These are phyloP conservation scores for Acanthamoeba quina DNA, from an alignment of 208 protist species.

Conservation along the genomic window DNA sequence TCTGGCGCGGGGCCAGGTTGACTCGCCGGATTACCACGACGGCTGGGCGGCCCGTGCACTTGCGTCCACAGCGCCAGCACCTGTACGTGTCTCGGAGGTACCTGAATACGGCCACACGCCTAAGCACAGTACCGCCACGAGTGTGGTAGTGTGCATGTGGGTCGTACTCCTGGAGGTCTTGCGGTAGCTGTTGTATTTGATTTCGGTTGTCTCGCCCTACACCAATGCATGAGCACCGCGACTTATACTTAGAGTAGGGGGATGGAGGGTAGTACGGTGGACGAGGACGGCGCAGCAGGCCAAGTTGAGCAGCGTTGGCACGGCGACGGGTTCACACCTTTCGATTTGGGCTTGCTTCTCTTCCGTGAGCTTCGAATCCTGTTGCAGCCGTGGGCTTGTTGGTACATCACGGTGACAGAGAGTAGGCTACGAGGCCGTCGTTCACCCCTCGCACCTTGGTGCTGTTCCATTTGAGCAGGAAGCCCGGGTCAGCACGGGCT, in stretches of 20 bases:
- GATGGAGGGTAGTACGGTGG: neutral
- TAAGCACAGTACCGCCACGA: too few species aligned
- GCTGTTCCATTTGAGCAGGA: slow-evolving; percentile 56
- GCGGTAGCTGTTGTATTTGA: neutral
- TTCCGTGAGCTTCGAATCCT: neutral
- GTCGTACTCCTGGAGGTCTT: slow-evolving; percentile 10
- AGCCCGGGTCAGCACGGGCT: neutral
- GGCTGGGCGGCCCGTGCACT: neutral
- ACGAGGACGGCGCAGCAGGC: neutral
- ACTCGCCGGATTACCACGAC: neutral
- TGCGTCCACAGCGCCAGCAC: neutral
- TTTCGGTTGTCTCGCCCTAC: neutral
- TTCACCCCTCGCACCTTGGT: neutral
- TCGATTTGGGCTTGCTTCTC: neutral
- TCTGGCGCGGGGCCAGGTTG: neutral
- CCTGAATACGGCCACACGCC: neutral
- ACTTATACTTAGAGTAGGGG: neutral
- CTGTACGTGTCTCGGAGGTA: neutral
- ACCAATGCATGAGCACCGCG: neutral
- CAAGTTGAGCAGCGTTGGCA: slow-evolving; percentile 26
- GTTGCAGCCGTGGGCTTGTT: neutral
- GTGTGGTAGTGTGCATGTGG: neutral
- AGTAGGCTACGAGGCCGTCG: neutral
- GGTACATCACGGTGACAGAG: too few species aligned
- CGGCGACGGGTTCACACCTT: neutral